These are phyloP conservation scores for Boechera retrofracta DNA, from an alignment of 345 rosid species.

Conservation along the genomic window DNA sequence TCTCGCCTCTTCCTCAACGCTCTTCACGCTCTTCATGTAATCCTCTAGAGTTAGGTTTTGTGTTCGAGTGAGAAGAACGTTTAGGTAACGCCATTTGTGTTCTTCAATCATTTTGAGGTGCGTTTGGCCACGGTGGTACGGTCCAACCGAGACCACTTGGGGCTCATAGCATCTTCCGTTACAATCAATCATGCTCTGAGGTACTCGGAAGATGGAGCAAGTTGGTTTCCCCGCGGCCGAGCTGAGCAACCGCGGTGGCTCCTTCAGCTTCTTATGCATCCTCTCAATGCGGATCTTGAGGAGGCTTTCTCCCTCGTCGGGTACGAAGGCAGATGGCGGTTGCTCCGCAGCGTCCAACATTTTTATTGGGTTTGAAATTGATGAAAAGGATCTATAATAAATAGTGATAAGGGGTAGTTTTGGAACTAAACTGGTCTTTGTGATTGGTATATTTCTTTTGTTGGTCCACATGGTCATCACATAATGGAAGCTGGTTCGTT, in stretches of 20 bases:
- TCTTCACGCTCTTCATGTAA: constrained; percentile 49
- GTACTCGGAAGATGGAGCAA: constrained; percentile 51
- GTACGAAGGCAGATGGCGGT: background rate
- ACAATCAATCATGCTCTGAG: constrained; percentile 52
- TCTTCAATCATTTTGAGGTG: constrained; percentile 72
- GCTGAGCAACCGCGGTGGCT: constrained; percentile 44
- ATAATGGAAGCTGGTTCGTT: constrained; percentile 10
- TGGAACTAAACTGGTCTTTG: background rate
- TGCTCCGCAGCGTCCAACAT: constrained; percentile 27
- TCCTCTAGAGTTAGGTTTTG: constrained; percentile 50
- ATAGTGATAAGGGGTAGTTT: constrained; percentile 24
- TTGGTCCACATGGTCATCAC: constrained; percentile 26
- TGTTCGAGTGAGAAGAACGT: constrained; percentile 53
- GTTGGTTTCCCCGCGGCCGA: constrained; percentile 44
- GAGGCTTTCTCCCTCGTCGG: constrained; percentile 33
- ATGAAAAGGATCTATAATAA: constrained; percentile 2
- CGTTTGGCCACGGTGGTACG: constrained; percentile 59
- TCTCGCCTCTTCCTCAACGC: constrained; percentile 57
- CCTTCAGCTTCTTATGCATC: constrained; percentile 43
- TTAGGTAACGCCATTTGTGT: constrained; percentile 79
- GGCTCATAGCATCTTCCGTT: constrained; percentile 72
- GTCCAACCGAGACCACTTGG: constrained; percentile 75
- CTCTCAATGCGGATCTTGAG: constrained; percentile 36
- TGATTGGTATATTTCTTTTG: constrained; percentile 16
- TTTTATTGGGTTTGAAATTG: constrained; percentile 14